Evolutionary conservation across 345 rosid species (phyloP).

Genomic region (Iberis pinnata): DNA sequence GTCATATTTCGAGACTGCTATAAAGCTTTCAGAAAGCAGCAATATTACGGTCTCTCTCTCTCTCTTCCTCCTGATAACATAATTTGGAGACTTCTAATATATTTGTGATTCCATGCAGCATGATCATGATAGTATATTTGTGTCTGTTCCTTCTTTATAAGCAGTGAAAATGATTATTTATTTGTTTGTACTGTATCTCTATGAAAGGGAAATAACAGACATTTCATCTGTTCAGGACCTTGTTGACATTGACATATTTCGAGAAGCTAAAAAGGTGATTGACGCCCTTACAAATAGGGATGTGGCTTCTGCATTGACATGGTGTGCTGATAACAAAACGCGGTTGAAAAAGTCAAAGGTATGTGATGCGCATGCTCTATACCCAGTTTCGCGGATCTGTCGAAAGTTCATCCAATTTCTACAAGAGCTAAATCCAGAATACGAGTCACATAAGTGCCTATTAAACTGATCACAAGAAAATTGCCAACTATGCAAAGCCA

Average conservation of each 20-base stretch:
- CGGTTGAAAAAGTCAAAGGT: constrained; percentile 95
- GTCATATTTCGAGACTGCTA: constrained; percentile 78
- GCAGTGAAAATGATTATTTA: background rate
- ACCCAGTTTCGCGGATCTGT: no score
- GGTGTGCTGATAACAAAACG: constrained; percentile 90
- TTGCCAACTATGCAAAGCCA: no score
- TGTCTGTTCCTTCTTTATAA: background rate
- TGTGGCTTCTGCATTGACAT: constrained; percentile 73
- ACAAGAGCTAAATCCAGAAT: no score
- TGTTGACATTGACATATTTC: constrained; percentile 86
- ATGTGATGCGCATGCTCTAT: background rate
- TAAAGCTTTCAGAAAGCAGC: constrained; percentile 65
- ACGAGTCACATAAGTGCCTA: no score
- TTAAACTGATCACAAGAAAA: no score
- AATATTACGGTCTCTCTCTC: constrained; percentile 51
- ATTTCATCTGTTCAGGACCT: constrained; percentile 56
- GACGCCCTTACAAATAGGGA: constrained; percentile 80
- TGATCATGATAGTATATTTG: background rate
- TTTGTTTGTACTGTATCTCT: constrained; percentile 6
- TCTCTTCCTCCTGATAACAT: background rate
- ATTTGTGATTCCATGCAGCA: background rate
- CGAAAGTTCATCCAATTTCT: no score
- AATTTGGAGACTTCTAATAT: background rate
- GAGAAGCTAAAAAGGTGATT: constrained; percentile 75
- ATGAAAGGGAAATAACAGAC: background rate